Percentiles rank a stretch among this genome's conserved stretches.
Evolutionary conservation across 2,329 filamentous ascomycete species (phyloP).

Genomic region (Plenodomus lindquistii): DNA sequence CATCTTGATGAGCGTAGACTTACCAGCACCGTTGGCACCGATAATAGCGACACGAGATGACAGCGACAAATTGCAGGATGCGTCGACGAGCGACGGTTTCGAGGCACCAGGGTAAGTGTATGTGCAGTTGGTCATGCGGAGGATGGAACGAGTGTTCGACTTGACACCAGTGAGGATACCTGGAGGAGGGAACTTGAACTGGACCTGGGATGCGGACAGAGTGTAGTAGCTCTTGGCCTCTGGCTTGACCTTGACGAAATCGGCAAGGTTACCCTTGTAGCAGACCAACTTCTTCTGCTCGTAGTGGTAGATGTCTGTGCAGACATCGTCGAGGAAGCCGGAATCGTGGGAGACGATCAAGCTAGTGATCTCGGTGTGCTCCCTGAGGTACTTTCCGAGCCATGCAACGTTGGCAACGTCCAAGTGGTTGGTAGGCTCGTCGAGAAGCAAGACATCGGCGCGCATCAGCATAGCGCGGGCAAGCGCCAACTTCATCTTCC

Average conservation of each 20-base stretch:
- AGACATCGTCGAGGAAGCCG: slow-evolving; percentile 93
- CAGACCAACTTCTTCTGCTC: slow-evolving; percentile 93
- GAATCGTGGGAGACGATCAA: slow-evolving; percentile 99
- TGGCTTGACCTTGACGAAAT: slow-evolving; percentile 85
- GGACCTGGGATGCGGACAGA: slow-evolving; percentile 80
- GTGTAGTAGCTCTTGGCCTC: slow-evolving; percentile 99
- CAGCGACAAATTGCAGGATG: slow-evolving; percentile 83
- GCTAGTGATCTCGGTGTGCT: slow-evolving; percentile 94
- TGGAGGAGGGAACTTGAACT: slow-evolving; percentile 98
- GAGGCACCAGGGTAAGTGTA: slow-evolving; percentile 90
- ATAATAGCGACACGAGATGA: slow-evolving; percentile 96
- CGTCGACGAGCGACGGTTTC: slow-evolving; percentile 86
- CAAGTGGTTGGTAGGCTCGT: slow-evolving; percentile 98
- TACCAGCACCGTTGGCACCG: slow-evolving; percentile 95
- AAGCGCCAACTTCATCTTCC: slow-evolving; percentile 99
- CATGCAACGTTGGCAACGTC: slow-evolving; percentile 96
- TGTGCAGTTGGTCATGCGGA: slow-evolving; percentile 89
- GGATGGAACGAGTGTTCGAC: slow-evolving; percentile 88
- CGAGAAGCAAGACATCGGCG: slow-evolving; percentile 93
- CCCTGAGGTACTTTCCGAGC: slow-evolving; percentile 93
- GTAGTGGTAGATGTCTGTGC: slow-evolving; percentile 99
- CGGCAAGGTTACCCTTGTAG: slow-evolving; percentile 80
- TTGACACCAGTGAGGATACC: slow-evolving; percentile 95
- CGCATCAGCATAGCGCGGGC: slow-evolving; percentile 95
- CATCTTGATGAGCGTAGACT: slow-evolving; percentile 97